Percentiles rank a stretch among this genome's conserved stretches.
Evolutionary conservation across 192 early-diverging fungal species (phyloP).

Genomic region (Umbelopsis sp.): DNA sequence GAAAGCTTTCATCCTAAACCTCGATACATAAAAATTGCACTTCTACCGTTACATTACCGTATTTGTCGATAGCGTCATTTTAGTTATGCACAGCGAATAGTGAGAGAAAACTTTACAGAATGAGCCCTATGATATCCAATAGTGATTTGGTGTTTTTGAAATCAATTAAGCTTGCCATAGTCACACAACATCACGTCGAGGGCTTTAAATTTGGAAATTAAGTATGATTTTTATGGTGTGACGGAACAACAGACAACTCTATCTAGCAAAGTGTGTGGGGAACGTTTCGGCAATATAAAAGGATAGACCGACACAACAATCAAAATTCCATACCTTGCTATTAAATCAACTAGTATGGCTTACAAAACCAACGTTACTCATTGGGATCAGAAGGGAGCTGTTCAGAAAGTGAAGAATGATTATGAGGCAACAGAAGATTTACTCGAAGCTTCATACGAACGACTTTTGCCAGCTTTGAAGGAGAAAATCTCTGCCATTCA

Average conservation of each 20-base stretch:
- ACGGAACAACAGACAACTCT: conserved; percentile 16
- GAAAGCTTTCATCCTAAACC: too few species aligned
- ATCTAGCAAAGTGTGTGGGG: not conserved
- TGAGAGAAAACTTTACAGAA: too few species aligned
- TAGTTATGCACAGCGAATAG: too few species aligned
- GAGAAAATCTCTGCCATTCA: conserved; percentile 4
- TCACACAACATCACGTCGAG: not conserved
- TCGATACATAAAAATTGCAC: too few species aligned
- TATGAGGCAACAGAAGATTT: not conserved
- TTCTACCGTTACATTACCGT: too few species aligned
- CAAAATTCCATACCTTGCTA: not conserved
- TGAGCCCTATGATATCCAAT: too few species aligned
- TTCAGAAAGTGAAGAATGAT: conserved; percentile 3
- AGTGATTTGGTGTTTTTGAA: too few species aligned
- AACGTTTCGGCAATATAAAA: not conserved
- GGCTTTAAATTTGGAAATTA: not conserved
- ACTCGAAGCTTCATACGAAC: conserved; percentile 13
- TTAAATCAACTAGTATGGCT: not conserved
- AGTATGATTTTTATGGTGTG: not conserved
- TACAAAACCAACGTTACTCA: not conserved
- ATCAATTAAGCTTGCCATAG: conserved; percentile 4
- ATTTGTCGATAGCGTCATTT: too few species aligned
- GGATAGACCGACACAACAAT: not conserved
- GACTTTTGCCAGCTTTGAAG: not conserved
- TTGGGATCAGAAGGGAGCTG: not conserved